Evolutionary conservation across 768 basidiomycete genomes (phyloP).

Genomic region (Phylloporus scabripes): DNA sequence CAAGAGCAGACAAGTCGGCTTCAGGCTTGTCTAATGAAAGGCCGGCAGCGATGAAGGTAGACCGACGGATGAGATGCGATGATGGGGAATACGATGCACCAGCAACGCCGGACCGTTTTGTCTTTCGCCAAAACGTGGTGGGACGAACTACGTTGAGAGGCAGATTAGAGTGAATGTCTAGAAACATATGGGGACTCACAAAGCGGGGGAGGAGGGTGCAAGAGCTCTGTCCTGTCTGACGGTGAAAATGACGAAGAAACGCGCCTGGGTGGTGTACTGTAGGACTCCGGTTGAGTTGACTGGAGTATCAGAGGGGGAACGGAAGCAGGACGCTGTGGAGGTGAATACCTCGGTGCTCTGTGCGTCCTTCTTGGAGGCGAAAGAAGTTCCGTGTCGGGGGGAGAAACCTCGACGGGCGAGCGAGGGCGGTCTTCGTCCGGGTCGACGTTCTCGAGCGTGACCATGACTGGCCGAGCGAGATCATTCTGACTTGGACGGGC

Average conservation of each 20-base stretch:
- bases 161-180: slow-evolving; percentile 1
- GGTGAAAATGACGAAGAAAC: slow-evolving; percentile 12
- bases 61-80: slow-evolving; percentile 66
- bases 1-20: slow-evolving; percentile 55
- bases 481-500: slow-evolving; percentile 28
- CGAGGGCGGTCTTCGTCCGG: slow-evolving; percentile 15
- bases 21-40: slow-evolving; percentile 57
- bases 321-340: slow-evolving; percentile 15
- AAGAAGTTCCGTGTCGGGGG: slow-evolving; percentile 18
- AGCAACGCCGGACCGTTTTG: slow-evolving; percentile 64
- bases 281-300: neutral
- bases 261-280: slow-evolving; percentile 6
- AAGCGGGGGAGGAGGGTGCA: slow-evolving; percentile 59
- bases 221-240: slow-evolving; percentile 35
- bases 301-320: slow-evolving; percentile 19
- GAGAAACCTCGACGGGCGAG: slow-evolving; percentile 23
- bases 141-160: slow-evolving; percentile 57
- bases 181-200: too few species aligned
- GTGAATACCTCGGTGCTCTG: slow-evolving; percentile 14
- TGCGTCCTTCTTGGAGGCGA: slow-evolving; percentile 27
- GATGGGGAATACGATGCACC: slow-evolving; percentile 69
- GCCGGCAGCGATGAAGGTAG: slow-evolving; percentile 76
- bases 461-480: slow-evolving; percentile 27
- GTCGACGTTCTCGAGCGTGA: slow-evolving; percentile 28
- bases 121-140: slow-evolving; percentile 76